Evolutionary conservation across 176 grass and related monocot species (phyloP).

Genomic region (Hyparrhenia diplandra): DNA sequence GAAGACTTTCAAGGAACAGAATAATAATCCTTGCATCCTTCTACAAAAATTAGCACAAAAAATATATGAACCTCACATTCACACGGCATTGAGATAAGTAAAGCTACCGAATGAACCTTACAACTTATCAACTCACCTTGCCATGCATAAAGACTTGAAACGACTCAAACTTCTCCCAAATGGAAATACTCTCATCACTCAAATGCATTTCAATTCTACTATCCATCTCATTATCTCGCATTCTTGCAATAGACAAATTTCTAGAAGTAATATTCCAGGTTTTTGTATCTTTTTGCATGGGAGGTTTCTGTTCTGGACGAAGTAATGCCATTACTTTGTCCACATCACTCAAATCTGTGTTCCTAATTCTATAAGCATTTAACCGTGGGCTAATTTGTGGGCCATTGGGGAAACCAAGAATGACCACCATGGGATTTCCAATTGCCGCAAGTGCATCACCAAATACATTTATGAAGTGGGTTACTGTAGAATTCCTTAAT

Average conservation of each 20-base stretch:
- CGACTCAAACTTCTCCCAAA: slow-evolving; percentile 30
- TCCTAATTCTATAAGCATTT: slow-evolving; percentile 35
- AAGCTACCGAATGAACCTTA: not conserved
- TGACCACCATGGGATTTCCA: slow-evolving; percentile 53
- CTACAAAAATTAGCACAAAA: slow-evolving; percentile 26
- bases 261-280: not conserved
- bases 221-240: not conserved
- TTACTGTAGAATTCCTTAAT: not conserved
- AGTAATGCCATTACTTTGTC: slow-evolving; percentile 35
- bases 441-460: slow-evolving; percentile 50
- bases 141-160: slow-evolving; percentile 31
- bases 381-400: not conserved
- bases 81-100: not conserved
- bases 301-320: slow-evolving; percentile 16
- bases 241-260: not conserved
- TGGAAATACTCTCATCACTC: not conserved
- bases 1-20: slow-evolving; percentile 11
- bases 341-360: slow-evolving; percentile 31
- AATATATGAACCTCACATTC: not conserved
- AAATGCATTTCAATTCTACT: not conserved
- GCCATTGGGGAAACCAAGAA: slow-evolving; percentile 37
- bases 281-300: not conserved
- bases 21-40: slow-evolving; percentile 7
- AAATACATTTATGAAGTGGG: slow-evolving; percentile 30
- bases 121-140: slow-evolving; percentile 31